These are phyloP conservation scores for Ustilago tritici DNA, from an alignment of 1,284 basidiomycete genomes.

Conservation along the genomic window DNA sequence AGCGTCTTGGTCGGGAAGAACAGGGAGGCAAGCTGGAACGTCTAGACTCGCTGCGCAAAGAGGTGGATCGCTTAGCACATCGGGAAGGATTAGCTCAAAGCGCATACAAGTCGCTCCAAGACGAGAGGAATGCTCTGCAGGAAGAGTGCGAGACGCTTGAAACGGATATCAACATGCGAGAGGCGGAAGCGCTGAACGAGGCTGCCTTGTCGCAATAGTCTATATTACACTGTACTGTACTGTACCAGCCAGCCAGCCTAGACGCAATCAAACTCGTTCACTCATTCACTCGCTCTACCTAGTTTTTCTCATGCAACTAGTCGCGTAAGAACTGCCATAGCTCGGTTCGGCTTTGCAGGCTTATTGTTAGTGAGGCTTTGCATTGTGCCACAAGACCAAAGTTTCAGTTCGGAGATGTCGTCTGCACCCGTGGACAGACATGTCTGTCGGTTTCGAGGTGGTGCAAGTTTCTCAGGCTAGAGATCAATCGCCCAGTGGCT, in stretches of 20 bases:
- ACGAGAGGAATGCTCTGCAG: slow-evolving; percentile 39
- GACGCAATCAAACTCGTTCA: neutral
- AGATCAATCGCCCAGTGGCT: neutral
- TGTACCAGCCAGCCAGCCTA: too few species aligned
- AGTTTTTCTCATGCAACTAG: neutral
- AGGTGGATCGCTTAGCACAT: slow-evolving; percentile 56
- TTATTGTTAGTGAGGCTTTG: neutral
- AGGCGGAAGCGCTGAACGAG: slow-evolving; percentile 55
- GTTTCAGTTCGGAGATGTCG: neutral
- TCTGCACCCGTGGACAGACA: neutral
- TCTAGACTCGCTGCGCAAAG: slow-evolving; percentile 52
- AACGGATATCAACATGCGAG: slow-evolving; percentile 66
- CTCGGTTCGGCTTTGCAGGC: neutral
- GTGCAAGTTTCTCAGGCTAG: neutral
- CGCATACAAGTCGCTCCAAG: slow-evolving; percentile 52
- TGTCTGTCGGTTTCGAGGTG: neutral
- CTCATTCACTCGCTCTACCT: neutral
- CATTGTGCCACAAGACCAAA: neutral
- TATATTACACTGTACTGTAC: neutral
- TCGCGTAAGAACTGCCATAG: neutral
- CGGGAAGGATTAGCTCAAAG: slow-evolving; percentile 57
- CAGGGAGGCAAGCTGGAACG: slow-evolving; percentile 55
- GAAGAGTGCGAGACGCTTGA: slow-evolving; percentile 60
- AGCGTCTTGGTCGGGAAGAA: slow-evolving; percentile 57
- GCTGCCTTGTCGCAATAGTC: slow-evolving; percentile 21